A percentile compares a stretch with the other conserved stretches of the same genome.
phyloP scores from a whole-genome alignment of 2,329 filamentous ascomycete genomes.

The Aureobasidium sp. region DNA sequence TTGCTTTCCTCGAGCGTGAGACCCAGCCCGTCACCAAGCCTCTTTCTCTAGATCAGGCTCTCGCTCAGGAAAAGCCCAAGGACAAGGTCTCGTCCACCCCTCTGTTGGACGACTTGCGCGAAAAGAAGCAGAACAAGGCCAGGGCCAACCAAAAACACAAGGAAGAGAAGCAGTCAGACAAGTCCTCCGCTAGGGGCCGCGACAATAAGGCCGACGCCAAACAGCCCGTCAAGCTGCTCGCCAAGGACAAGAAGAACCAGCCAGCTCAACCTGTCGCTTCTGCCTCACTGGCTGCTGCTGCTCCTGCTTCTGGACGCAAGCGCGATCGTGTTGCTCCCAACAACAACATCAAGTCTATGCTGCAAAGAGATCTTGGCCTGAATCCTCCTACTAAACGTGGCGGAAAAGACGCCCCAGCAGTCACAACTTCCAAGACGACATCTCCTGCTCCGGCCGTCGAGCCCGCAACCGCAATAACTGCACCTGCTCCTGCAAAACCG shows the following conservation, averaged over 20 bases:
- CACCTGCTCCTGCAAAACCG: background rate
- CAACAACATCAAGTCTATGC: slow-evolving; percentile 43
- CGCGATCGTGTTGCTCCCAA: slow-evolving; percentile 47
- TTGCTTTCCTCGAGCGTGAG: slow-evolving; percentile 80
- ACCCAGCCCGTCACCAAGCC: slow-evolving; percentile 64
- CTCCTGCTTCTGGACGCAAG: slow-evolving; percentile 40
- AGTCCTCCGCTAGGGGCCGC: slow-evolving; percentile 27
- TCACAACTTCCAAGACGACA: slow-evolving; percentile 11
- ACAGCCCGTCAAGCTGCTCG: slow-evolving; percentile 38
- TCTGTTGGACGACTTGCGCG: slow-evolving; percentile 79
- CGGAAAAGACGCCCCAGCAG: slow-evolving; percentile 22
- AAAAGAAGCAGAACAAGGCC: slow-evolving; percentile 77
- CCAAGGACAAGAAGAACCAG: slow-evolving; percentile 38
- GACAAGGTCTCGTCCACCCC: slow-evolving; percentile 70
- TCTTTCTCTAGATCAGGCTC: slow-evolving; percentile 42
- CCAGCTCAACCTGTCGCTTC: slow-evolving; percentile 30
- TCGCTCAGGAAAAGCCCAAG: slow-evolving; percentile 38
- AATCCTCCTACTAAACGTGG: slow-evolving; percentile 35
- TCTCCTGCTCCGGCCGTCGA: slow-evolving; percentile 9
- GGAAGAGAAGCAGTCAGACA: slow-evolving; percentile 35
- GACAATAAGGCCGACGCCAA: slow-evolving; percentile 24
- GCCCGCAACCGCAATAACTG: background rate
- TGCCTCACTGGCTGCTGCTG: background rate
- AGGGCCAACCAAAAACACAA: slow-evolving; percentile 35
- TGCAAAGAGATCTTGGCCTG: slow-evolving; percentile 56